Conservation (phyloP, 164 flowering plant genomes). For the Cinnamomum chago region DNA sequence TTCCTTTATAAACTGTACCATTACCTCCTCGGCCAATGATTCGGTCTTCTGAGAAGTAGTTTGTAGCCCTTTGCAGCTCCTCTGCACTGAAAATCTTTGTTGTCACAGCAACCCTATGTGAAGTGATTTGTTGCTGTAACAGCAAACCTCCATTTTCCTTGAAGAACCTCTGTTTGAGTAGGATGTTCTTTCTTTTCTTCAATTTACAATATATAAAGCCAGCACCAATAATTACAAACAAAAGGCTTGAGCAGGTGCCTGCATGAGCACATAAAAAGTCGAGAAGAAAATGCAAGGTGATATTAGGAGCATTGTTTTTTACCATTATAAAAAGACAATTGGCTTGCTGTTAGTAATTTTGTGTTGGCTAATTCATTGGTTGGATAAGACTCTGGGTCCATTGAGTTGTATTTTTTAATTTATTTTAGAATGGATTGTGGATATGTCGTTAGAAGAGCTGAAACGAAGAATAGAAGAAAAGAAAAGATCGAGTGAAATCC, state of each 20-base stretch:
- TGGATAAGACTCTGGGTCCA: too few relatives aligned
- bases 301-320: background rate
- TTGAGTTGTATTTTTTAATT: too few relatives aligned
- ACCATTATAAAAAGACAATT: too few relatives aligned
- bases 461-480: too few relatives aligned
- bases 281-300: background rate
- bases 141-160: conserved; percentile 3
- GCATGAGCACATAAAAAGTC: background rate
- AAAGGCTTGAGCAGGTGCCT: background rate
- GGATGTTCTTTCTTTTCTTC: background rate
- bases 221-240: background rate
- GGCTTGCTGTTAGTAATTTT: too few relatives aligned
- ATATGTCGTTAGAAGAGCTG: too few relatives aligned
- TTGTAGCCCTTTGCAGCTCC: conserved; percentile 15
- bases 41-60: conserved; percentile 3
- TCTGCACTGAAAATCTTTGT: conserved; percentile 11
- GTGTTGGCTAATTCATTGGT: too few relatives aligned
- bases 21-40: conserved; percentile 14
- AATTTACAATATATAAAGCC: background rate
- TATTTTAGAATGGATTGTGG: too few relatives aligned
- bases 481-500: too few relatives aligned
- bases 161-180: background rate
- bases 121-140: conserved; percentile 2
- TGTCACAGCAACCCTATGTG: background rate
- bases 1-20: conserved; percentile 19